These are phyloP conservation scores for Chaetomium strumarium DNA, from an alignment of 2,329 filamentous ascomycete genomes.

Conservation along the genomic window DNA sequence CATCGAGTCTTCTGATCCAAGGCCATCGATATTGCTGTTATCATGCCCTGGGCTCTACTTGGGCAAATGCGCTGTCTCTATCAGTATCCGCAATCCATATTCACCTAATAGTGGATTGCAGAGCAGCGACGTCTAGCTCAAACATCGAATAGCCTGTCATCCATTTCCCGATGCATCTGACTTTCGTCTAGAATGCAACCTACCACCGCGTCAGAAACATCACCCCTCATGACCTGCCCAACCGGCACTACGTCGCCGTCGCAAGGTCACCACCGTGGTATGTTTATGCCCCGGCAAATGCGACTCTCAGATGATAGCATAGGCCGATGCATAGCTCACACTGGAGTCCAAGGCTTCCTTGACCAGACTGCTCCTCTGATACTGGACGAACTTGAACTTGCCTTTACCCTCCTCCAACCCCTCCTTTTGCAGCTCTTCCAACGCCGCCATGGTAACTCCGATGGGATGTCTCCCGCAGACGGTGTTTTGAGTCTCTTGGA, in stretches of 20 bases:
- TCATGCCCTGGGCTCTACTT: too few relatives aligned
- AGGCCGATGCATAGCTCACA: constrained; percentile 92
- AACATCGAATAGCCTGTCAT: background rate
- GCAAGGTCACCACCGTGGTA: background rate
- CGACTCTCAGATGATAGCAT: constrained; percentile 59
- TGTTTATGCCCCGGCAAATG: background rate
- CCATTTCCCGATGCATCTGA: background rate
- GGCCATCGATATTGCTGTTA: too few relatives aligned
- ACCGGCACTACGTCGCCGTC: background rate
- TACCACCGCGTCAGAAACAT: background rate
- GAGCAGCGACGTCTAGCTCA: background rate
- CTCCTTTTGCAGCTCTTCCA: constrained; percentile 56
- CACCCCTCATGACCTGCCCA: background rate
- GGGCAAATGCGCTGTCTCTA: too few relatives aligned
- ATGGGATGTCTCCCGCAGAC: constrained; percentile 95
- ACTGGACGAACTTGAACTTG: constrained; percentile 73
- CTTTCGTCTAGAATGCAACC: background rate
- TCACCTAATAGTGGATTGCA: too few relatives aligned
- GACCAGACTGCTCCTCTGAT: constrained; percentile 78
- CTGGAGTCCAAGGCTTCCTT: constrained; percentile 66
- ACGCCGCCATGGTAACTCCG: constrained; percentile 80
- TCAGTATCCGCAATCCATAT: too few relatives aligned
- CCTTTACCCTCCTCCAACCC: constrained; percentile 35
- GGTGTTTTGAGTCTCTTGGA: constrained; percentile 75
- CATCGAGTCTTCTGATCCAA: too few relatives aligned